Conservation (phyloP, 2,329 filamentous ascomycete species). For the Colletotrichum orbiculare region DNA sequence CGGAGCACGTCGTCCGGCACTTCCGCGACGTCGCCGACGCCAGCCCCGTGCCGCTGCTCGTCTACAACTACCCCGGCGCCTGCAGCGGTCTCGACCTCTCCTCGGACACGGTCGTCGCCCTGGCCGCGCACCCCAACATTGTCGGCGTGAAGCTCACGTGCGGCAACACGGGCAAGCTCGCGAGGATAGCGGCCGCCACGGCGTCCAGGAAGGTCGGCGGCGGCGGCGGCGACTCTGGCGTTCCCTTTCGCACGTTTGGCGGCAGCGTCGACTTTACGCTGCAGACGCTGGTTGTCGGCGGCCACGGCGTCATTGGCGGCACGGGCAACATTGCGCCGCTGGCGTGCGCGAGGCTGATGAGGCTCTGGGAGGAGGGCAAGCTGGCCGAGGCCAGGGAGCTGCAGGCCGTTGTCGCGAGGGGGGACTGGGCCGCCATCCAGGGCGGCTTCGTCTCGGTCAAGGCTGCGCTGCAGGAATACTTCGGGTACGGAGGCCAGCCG, state of each 20-base stretch:
- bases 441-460: slow-evolving; percentile 78
- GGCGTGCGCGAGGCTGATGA: slow-evolving; percentile 69
- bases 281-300: slow-evolving; percentile 76
- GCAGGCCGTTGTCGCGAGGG: slow-evolving; percentile 72
- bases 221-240: slow-evolving; percentile 6
- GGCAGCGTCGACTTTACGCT: slow-evolving; percentile 81
- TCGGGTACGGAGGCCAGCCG: slow-evolving; percentile 71
- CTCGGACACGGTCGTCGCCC: slow-evolving; percentile 67
- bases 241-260: slow-evolving; percentile 74
- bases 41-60: slow-evolving; percentile 66
- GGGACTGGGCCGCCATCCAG: slow-evolving; percentile 77
- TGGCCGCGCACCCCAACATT: slow-evolving; percentile 65
- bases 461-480: slow-evolving; percentile 69
- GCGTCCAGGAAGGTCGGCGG: slow-evolving; percentile 14
- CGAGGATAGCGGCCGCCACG: slow-evolving; percentile 57
- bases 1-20: slow-evolving; percentile 66
- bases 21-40: slow-evolving; percentile 65
- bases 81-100: slow-evolving; percentile 76
- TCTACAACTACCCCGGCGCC: slow-evolving; percentile 79
- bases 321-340: slow-evolving; percentile 77
- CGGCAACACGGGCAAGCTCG: slow-evolving; percentile 72
- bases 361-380: slow-evolving; percentile 70
- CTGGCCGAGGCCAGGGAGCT: slow-evolving; percentile 68
- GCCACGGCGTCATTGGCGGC: slow-evolving; percentile 78
- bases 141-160: slow-evolving; percentile 77